Conservation (phyloP, 192 early-diverging fungal species). For the Mortierella claussenii region DNA sequence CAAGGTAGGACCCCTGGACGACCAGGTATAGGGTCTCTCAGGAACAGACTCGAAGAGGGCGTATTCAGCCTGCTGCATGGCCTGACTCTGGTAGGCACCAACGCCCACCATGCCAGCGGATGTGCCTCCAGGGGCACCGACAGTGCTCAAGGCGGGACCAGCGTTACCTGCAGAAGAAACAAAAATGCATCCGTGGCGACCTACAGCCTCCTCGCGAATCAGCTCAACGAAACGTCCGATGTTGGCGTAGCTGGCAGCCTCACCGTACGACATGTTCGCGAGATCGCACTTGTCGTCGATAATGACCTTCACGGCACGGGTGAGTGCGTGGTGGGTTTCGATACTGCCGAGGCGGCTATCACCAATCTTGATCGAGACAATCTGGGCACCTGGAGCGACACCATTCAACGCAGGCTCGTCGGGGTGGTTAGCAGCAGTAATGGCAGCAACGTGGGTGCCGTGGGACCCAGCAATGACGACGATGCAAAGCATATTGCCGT, state of each 20-base stretch:
- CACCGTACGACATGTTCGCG: constrained; percentile 92
- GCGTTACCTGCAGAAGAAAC: constrained; percentile 92
- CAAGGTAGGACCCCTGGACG: constrained; percentile 84
- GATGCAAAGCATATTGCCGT: constrained; percentile 79
- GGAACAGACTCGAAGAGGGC: constrained; percentile 80
- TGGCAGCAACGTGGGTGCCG: constrained; percentile 95
- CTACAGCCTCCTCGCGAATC: constrained; percentile 85
- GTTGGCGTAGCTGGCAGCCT: constrained; percentile 76
- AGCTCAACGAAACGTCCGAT: constrained; percentile 85
- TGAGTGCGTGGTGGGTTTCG: constrained; percentile 87
- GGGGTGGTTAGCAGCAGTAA: constrained; percentile 89
- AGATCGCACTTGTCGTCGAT: constrained; percentile 74
- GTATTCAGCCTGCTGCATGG: constrained; percentile 90
- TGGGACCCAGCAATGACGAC: constrained; percentile 88
- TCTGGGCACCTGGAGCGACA: constrained; percentile 94
- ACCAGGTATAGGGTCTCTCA: constrained; percentile 90
- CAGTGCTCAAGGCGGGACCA: constrained; percentile 88
- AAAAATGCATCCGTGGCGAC: constrained; percentile 84
- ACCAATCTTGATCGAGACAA: constrained; percentile 94
- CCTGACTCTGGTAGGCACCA: constrained; percentile 88
- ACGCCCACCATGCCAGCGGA: constrained; percentile 84
- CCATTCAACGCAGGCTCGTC: constrained; percentile 88
- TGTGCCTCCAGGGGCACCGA: constrained; percentile 86
- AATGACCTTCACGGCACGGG: constrained; percentile 82
- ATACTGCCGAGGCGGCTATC: constrained; percentile 78